phyloP scores from a whole-genome alignment of 2,329 filamentous ascomycete species.

The Aureobasidium sp. region DNA sequence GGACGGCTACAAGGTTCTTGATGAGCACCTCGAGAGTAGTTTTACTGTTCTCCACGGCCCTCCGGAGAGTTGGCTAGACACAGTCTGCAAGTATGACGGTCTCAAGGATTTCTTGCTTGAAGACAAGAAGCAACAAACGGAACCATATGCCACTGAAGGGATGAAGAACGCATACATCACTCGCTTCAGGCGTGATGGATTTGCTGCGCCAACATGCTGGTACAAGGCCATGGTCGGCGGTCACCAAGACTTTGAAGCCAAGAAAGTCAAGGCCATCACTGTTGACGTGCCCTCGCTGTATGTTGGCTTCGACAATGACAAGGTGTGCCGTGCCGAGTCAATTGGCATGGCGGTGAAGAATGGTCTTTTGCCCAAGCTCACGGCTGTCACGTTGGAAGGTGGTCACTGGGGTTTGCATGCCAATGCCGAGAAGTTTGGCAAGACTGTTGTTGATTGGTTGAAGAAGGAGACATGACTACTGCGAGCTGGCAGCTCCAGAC shows the following conservation, averaged over 20 bases:
- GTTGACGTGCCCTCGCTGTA: slow-evolving; percentile 31
- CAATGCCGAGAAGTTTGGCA: slow-evolving; percentile 22
- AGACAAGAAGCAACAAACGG: slow-evolving; percentile 24
- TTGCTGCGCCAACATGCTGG: slow-evolving; percentile 33
- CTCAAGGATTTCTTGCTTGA: slow-evolving; percentile 26
- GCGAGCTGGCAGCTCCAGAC: not conserved
- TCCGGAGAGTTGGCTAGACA: slow-evolving; percentile 25
- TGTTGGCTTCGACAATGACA: slow-evolving; percentile 28
- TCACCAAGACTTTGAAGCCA: slow-evolving; percentile 26
- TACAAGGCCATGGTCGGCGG: slow-evolving; percentile 28
- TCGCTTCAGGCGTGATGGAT: slow-evolving; percentile 26
- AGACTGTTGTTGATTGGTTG: slow-evolving; percentile 9
- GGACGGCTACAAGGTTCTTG: slow-evolving; percentile 35
- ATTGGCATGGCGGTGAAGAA: slow-evolving; percentile 19
- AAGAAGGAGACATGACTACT: slow-evolving; percentile 2
- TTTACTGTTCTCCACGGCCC: slow-evolving; percentile 24
- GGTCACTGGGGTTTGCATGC: slow-evolving; percentile 26
- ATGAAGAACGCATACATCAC: slow-evolving; percentile 32
- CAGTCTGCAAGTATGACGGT: slow-evolving; percentile 33
- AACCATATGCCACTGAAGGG: slow-evolving; percentile 30
- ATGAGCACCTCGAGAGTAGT: slow-evolving; percentile 33
- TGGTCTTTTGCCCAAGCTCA: slow-evolving; percentile 22
- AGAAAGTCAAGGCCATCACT: slow-evolving; percentile 23
- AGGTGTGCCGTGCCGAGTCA: slow-evolving; percentile 21
- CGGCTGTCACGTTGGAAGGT: slow-evolving; percentile 18